Evolutionary conservation across 2,329 filamentous ascomycete genomes (phyloP).

Genomic region (Massarina eburnea): DNA sequence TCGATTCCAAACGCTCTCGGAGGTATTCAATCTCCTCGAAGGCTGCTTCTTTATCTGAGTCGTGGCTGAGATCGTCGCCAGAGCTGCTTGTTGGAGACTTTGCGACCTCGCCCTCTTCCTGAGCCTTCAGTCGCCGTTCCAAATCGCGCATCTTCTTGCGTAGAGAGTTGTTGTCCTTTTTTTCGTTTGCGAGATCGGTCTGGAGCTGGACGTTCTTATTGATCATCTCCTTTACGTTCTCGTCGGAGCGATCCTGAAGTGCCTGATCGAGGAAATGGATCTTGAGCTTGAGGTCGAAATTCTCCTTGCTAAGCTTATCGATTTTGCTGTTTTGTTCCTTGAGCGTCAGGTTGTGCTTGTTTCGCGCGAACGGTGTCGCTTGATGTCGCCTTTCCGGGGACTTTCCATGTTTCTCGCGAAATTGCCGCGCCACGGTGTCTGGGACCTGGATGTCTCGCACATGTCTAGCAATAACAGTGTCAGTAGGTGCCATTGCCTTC

Average conservation of each 20-base stretch:
- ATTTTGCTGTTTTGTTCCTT: slow-evolving; percentile 99
- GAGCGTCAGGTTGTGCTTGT: slow-evolving; percentile 66
- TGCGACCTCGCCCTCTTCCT: slow-evolving; percentile 52
- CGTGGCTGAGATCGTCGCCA: slow-evolving; percentile 58
- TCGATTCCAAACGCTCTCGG: slow-evolving; percentile 82
- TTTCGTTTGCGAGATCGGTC: slow-evolving; percentile 82
- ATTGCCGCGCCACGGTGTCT: slow-evolving; percentile 83
- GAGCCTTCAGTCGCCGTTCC: slow-evolving; percentile 72
- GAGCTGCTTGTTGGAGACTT: slow-evolving; percentile 46
- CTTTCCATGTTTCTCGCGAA: slow-evolving; percentile 72
- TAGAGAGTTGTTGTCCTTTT: slow-evolving; percentile 85
- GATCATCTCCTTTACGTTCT: slow-evolving; percentile 97
- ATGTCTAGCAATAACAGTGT: slow-evolving; percentile 85
- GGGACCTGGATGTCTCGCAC: slow-evolving; percentile 89
- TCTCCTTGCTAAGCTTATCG: slow-evolving; percentile 93
- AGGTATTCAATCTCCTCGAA: slow-evolving; percentile 83
- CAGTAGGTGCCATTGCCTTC: slow-evolving; percentile 66
- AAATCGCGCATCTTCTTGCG: slow-evolving; percentile 81
- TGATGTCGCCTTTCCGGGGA: slow-evolving; percentile 59
- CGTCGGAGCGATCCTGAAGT: slow-evolving; percentile 88
- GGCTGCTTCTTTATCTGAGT: slow-evolving; percentile 62
- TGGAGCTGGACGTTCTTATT: slow-evolving; percentile 95
- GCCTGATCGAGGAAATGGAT: slow-evolving; percentile 96
- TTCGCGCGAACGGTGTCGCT: slow-evolving; percentile 41
- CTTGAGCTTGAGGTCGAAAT: slow-evolving; percentile 94